Base-by-base conservation (phyloP, 2,329 filamentous ascomycete species). In the Diaporthe velutina region DNA sequence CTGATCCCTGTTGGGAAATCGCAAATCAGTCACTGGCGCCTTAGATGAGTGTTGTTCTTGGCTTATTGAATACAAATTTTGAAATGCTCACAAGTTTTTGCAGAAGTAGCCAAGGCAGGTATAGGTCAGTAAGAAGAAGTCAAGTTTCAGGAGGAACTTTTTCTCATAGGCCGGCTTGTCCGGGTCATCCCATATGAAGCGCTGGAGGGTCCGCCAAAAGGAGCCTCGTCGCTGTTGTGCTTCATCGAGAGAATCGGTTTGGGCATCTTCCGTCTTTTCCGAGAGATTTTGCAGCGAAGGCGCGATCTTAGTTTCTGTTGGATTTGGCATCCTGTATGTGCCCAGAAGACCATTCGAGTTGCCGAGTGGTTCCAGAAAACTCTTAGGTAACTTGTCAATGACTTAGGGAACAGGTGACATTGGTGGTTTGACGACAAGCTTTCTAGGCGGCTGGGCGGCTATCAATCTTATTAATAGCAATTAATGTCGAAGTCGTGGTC, bases 101-200 rank as follows among this genome's bases (percentile, higher is more conserved):
- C 74, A 76, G 35, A 76, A 76, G 42, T 76, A 76, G 2, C 66
- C 74, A 6, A 76, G 60, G 19, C 74, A 76, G 12, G 74, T 76
- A 5, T 76, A 76, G 17, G 35, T 74, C 3, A 74, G 50, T 7
- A 76, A 25, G 13, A 68, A 74, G 2, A 74, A 54, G 33, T 79
- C 48, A 77, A 80, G 42, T 40, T 75, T 76, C 10, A 74, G 60
- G 4, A 77, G 71, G 22, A 77, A 76, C 54, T 76, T 75, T 22
- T 76, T 77, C 66, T 76, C 76, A 9, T 71, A 54, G 13, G 58
- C 57, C 0, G 80, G 67, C 58, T 81, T 81, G 45, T 80, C 77
- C 13, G 80, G 80, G 54, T 81, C 80, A 25, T 81, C 80, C 80
- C 80, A 81, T n/a, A 81, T 71, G 33, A 79, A 80, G 40, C 79